Base-by-base conservation (phyloP, 257 asterid species). In the Cruciata laevipes region DNA sequence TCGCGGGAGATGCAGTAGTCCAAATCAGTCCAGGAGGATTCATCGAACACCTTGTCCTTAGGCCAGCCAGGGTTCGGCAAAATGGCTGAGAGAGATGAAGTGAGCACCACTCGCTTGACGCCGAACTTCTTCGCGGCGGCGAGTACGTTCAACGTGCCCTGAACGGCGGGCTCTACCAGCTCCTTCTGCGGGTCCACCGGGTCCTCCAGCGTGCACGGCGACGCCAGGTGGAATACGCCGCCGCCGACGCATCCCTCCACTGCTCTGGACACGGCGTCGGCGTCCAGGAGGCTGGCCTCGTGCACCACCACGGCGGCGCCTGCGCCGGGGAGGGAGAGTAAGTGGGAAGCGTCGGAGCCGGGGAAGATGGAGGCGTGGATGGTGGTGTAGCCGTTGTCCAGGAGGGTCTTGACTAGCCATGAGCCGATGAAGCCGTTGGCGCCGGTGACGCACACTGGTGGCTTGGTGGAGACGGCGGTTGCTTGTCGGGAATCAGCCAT, bases 381-480 rank as follows among this genome's bases (percentile, higher is more conserved):
- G 67, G 89, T 82, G 81, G 89, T 79, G 95, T 92, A 92, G 79
- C 90, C 90, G 67, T 69, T 65, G 63, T 82, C 82, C 1, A 91
- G 61, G 1, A 91, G 87, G 69, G 90, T 85, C 73, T 80, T 84
- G 57, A 91, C 84, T 40, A 92, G 37, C 90, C 94, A 84, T 10
- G 98, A 82, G 18, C 98, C 98, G 58, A 92, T 89, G 95, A 89
- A 89, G 8, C 98, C 98, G 77, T 87, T 87, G 74, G 98, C 97
- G 51, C 98, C 98, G 65, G 97, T 89, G 71, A 92, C 91, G 70
- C 96, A 87, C 14, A 91, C 96, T 44, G 96, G 80, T 78, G 75
- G 73, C 79, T 84, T 66, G 37, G 56, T 24, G 24, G 17, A 20
- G 7, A 8, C 33, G 3, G 17, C 13, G 14, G 16, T 27, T 1